Conservation (phyloP, 768 basidiomycete genomes). For the Mycena vitilis region DNA sequence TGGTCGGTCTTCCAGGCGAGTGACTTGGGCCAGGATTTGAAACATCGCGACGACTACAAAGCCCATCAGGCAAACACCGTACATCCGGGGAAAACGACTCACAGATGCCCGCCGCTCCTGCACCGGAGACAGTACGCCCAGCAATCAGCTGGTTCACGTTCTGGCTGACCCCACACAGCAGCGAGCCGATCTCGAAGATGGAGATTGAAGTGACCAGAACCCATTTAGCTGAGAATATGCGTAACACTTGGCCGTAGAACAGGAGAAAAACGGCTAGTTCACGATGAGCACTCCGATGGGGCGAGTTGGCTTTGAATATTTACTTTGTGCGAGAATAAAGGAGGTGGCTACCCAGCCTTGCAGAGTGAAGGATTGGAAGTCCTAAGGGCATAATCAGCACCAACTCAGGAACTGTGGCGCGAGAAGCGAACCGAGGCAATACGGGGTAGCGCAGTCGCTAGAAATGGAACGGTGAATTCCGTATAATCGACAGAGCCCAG, state of each 20-base stretch:
- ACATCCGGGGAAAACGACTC: not conserved
- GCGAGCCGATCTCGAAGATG: not conserved
- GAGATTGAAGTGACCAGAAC: not conserved
- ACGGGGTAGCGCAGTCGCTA: not conserved
- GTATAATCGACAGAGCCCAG: too few relatives aligned
- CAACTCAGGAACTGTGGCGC: not conserved
- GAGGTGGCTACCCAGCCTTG: conserved; percentile 1
- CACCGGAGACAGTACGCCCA: not conserved
- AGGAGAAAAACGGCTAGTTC: not conserved
- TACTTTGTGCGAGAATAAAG: not conserved
- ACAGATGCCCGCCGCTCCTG: not conserved
- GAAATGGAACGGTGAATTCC: too few relatives aligned
- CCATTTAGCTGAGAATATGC: not conserved
- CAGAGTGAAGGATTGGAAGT: not conserved
- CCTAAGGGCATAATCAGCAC: not conserved
- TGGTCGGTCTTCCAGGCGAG: not conserved
- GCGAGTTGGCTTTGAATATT: too few relatives aligned
- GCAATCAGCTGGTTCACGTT: not conserved
- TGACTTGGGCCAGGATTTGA: not conserved
- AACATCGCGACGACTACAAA: not conserved
- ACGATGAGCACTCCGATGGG: too few relatives aligned
- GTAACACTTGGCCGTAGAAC: not conserved
- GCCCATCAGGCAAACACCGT: too few relatives aligned
- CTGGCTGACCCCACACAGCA: not conserved
- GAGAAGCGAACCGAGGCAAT: not conserved